A percentile compares a stretch with the other conserved stretches of the same genome.
Evolutionary conservation across 768 basidiomycete genomes (phyloP).

Genomic region (Leccinum pellstonianum): DNA sequence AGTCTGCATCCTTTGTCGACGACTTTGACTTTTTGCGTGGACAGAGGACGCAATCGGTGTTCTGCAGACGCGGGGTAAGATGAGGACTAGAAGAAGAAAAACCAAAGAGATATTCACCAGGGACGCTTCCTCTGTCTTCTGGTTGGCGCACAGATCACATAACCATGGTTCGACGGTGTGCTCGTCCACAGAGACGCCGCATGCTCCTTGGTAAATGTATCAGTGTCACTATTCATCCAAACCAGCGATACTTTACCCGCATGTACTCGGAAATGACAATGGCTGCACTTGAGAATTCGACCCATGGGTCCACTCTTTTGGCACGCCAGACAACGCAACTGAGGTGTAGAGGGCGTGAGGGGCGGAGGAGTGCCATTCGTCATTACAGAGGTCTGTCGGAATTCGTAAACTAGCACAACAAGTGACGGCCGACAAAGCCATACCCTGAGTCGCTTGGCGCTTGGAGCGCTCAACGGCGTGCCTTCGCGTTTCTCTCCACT

Average conservation of each 20-base stretch:
- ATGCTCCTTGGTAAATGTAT: slow-evolving; percentile 45
- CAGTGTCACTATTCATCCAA: not conserved
- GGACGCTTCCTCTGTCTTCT: slow-evolving; percentile 78
- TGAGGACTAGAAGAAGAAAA: not conserved
- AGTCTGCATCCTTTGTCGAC: slow-evolving; percentile 51
- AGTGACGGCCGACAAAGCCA: not conserved
- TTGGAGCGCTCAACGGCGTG: slow-evolving; percentile 48
- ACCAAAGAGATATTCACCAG: slow-evolving; percentile 39
- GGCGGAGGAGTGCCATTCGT: slow-evolving; percentile 64
- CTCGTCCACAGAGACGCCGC: slow-evolving; percentile 68
- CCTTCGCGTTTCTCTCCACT: slow-evolving; percentile 59
- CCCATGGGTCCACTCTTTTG: slow-evolving; percentile 70
- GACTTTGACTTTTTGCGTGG: slow-evolving; percentile 46
- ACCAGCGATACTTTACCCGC: slow-evolving; percentile 47
- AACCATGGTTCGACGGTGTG: slow-evolving; percentile 70
- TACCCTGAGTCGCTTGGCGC: slow-evolving; percentile 67
- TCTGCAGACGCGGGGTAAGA: slow-evolving; percentile 42
- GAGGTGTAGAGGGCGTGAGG: slow-evolving; percentile 47
- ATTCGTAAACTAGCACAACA: not conserved
- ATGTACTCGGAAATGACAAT: slow-evolving; percentile 78
- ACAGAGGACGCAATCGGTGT: slow-evolving; percentile 82
- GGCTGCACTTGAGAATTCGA: slow-evolving; percentile 78
- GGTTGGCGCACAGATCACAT: slow-evolving; percentile 87
- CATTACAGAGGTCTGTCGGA: slow-evolving; percentile 36
- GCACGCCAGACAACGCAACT: slow-evolving; percentile 74